Evolutionary conservation across 208 protist genomes (phyloP).

Genomic region (Borovskyia barvae): DNA sequence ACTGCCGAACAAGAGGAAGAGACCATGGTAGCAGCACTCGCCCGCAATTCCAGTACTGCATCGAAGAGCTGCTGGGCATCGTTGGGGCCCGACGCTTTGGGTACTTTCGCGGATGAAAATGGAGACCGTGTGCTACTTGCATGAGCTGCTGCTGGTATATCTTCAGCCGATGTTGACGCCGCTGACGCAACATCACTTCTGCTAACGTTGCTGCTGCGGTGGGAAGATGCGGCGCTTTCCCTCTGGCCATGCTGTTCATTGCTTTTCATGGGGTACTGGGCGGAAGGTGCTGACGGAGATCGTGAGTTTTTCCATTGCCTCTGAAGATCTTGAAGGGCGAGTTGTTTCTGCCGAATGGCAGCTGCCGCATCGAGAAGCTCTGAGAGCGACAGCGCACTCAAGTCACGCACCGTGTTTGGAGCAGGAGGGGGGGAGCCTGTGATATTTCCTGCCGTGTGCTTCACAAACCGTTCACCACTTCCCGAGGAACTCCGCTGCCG

Average conservation of each 20-base stretch:
- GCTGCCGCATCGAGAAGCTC: conserved; percentile 75
- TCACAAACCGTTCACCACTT: too few species aligned
- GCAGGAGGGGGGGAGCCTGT: conserved; percentile 1
- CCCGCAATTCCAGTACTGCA: conserved; percentile 13
- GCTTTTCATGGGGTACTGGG: too few species aligned
- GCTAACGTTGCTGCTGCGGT: neutral
- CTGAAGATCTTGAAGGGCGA: conserved; percentile 54
- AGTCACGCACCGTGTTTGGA: conserved; percentile 15
- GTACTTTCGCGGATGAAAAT: neutral
- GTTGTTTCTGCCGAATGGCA: conserved; percentile 49
- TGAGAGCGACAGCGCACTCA: conserved; percentile 57
- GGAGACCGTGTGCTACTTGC: conserved; percentile 3
- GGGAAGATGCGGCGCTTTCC: too few species aligned
- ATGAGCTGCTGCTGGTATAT: neutral
- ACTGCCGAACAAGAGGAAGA: too few species aligned
- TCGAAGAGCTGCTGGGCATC: conserved; percentile 28
- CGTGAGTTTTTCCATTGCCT: conserved; percentile 3
- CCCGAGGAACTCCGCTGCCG: conserved; percentile 7
- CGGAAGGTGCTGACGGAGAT: neutral
- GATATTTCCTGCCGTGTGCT: too few species aligned
- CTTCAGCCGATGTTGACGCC: neutral
- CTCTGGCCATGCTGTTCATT: too few species aligned
- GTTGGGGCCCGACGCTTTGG: neutral
- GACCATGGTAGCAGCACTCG: too few species aligned
- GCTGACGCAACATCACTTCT: neutral